Evolutionary conservation across 257 asterid species (phyloP).

Genomic region (Scutellaria barbata): DNA sequence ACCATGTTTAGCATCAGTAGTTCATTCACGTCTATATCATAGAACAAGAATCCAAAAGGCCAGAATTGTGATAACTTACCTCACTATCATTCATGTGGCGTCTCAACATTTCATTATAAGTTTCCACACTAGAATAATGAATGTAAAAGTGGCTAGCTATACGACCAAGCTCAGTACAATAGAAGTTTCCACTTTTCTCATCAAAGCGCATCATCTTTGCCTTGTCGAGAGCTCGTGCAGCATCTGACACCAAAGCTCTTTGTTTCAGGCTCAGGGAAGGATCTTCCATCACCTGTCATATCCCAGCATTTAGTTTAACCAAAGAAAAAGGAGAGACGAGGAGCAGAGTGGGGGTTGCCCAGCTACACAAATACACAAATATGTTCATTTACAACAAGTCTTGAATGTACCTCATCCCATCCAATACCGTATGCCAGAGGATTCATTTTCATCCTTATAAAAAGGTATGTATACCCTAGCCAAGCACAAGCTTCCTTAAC

Average conservation of each 20-base stretch:
- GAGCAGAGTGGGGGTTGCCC: background rate
- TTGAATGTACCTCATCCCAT: slow-evolving; percentile 91
- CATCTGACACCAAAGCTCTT: slow-evolving; percentile 87
- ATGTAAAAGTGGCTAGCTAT: slow-evolving; percentile 98
- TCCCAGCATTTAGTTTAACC: slow-evolving; percentile 25
- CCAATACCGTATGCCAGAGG: slow-evolving; percentile 98
- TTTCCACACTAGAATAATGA: slow-evolving; percentile 96
- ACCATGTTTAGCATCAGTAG: slow-evolving; percentile 11
- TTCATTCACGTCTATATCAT: slow-evolving; percentile 17
- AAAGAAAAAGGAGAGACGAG: background rate
- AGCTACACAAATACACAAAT: slow-evolving; percentile 6
- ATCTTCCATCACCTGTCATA: slow-evolving; percentile 81
- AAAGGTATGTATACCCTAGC: slow-evolving; percentile 97
- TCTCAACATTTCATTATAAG: slow-evolving; percentile 85
- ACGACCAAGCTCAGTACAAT: slow-evolving; percentile 99
- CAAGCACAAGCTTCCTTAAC: slow-evolving; percentile 99
- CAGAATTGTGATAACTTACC: slow-evolving; percentile 52
- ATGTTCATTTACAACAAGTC: slow-evolving; percentile 17
- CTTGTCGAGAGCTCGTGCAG: slow-evolving; percentile 96
- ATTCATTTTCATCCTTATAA: slow-evolving; percentile 96
- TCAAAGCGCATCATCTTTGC: slow-evolving; percentile 99
- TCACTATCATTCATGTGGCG: slow-evolving; percentile 98
- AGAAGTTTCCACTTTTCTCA: slow-evolving; percentile 98
- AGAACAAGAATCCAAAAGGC: slow-evolving; percentile 8
- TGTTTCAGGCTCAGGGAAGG: slow-evolving; percentile 93